Conservation (phyloP, 805 yeast genomes). For the Saccharomycopsis sp. region DNA sequence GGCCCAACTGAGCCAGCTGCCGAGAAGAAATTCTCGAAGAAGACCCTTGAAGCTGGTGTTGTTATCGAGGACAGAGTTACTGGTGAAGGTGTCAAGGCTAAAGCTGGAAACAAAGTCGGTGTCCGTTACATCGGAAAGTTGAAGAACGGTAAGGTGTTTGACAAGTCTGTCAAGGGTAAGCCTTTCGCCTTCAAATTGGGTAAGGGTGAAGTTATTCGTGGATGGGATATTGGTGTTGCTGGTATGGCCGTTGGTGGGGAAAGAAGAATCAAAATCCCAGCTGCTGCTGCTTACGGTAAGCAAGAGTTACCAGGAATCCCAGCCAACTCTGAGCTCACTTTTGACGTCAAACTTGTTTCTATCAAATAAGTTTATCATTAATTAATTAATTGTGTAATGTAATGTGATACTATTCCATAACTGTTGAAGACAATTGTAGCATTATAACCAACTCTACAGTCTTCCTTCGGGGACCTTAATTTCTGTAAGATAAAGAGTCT, state of each 20-base stretch:
- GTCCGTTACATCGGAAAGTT: conserved; percentile 97
- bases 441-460: no score
- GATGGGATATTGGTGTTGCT: conserved; percentile 97
- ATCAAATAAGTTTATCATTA: conserved; percentile 58
- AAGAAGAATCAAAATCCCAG: conserved; percentile 94
- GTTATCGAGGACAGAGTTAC: conserved; percentile 84
- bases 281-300: conserved; percentile 94
- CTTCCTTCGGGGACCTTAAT: no score
- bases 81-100: conserved; percentile 86
- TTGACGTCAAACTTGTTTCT: conserved; percentile 78
- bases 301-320: conserved; percentile 95
- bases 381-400: no score
- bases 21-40: conserved; percentile 56
- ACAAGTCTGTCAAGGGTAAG: conserved; percentile 95
- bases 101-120: conserved; percentile 84
- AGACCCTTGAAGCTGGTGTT: conserved; percentile 89
- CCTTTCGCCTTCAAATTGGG: conserved; percentile 91
- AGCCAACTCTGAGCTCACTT: conserved; percentile 91
- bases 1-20: conserved; percentile 61
- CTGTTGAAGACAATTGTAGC: no score
- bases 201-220: conserved; percentile 97
- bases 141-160: conserved; percentile 93
- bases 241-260: conserved; percentile 99
- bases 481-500: no score
- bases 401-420: no score